phyloP scores from a whole-genome alignment of 306 rosid species.

The Cotoneaster glaucophyllus region DNA sequence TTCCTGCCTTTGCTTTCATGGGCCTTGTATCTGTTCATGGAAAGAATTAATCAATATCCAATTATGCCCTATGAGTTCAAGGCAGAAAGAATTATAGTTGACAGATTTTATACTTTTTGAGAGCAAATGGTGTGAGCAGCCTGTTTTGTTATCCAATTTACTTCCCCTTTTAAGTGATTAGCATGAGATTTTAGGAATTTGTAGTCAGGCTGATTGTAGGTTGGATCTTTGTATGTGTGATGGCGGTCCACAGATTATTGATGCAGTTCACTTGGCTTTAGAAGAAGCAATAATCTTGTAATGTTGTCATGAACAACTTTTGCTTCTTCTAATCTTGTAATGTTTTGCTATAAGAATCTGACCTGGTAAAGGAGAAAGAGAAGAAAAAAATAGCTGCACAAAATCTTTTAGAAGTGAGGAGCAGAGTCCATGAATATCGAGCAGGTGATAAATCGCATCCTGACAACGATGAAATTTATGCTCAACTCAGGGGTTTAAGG shows the following conservation, averaged over 20 bases:
- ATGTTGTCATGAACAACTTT: no score
- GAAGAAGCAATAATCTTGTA: no score
- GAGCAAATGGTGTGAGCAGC: neutral
- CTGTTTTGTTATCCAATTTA: neutral
- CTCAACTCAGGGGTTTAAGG: conserved; percentile 49
- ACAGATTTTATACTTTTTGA: neutral
- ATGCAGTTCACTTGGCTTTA: no score
- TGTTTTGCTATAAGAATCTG: no score
- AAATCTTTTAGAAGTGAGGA: conserved; percentile 26
- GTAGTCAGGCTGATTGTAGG: neutral
- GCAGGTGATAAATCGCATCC: conserved; percentile 84
- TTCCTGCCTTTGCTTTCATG: neutral
- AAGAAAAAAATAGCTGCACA: no score
- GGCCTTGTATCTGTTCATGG: neutral
- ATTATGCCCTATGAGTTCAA: neutral
- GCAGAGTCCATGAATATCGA: conserved; percentile 73
- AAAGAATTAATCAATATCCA: neutral
- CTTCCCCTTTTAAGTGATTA: neutral
- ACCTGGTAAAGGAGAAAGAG: no score
- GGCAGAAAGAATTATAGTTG: neutral
- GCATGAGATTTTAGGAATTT: neutral
- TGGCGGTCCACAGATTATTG: no score
- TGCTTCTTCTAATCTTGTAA: no score
- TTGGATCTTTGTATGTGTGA: no score
- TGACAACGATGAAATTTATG: conserved; percentile 55